Conservation (phyloP, 768 basidiomycete genomes). For the Phlebiopsis gigantea region DNA sequence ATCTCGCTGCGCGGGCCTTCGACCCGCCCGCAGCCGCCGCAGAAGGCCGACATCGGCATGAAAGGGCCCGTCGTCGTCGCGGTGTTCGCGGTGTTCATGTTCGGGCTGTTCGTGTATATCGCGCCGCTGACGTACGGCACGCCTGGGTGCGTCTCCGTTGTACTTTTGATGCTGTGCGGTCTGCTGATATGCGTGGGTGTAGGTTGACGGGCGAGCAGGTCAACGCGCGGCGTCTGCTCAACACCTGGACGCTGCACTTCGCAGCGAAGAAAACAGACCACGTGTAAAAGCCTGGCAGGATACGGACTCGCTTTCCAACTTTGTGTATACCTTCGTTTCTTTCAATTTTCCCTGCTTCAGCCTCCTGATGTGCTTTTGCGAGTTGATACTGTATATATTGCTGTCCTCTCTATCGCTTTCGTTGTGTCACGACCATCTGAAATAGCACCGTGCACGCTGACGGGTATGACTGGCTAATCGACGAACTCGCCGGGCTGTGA, state of each 20-base stretch:
- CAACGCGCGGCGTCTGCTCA: slow-evolving; percentile 75
- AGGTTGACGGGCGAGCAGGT: slow-evolving; percentile 85
- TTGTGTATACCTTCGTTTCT: too few relatives aligned
- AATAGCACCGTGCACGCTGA: too few relatives aligned
- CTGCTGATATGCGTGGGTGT: slow-evolving; percentile 4
- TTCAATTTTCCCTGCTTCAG: too few relatives aligned
- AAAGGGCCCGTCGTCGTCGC: slow-evolving; percentile 66
- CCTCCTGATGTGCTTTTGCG: too few relatives aligned
- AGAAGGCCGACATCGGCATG: slow-evolving; percentile 71
- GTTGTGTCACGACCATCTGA: too few relatives aligned
- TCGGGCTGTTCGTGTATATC: slow-evolving; percentile 67
- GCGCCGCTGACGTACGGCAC: slow-evolving; percentile 93
- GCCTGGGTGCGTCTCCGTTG: slow-evolving; percentile 67
- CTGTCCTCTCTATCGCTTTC: too few relatives aligned
- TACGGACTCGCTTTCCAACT: too few relatives aligned
- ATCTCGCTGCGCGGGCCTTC: slow-evolving; percentile 71
- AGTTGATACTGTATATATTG: too few relatives aligned
- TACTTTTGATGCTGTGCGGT: neutral
- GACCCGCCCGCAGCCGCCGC: slow-evolving; percentile 35
- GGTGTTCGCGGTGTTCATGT: slow-evolving; percentile 52
- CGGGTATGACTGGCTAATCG: too few relatives aligned
- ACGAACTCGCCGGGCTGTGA: too few relatives aligned
- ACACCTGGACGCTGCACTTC: slow-evolving; percentile 93
- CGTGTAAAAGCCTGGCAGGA: neutral
- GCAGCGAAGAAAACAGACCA: slow-evolving; percentile 57